Evolutionary conservation across 108 stramenopile species (phyloP).

Genomic region (Schizochytrium sp.): DNA sequence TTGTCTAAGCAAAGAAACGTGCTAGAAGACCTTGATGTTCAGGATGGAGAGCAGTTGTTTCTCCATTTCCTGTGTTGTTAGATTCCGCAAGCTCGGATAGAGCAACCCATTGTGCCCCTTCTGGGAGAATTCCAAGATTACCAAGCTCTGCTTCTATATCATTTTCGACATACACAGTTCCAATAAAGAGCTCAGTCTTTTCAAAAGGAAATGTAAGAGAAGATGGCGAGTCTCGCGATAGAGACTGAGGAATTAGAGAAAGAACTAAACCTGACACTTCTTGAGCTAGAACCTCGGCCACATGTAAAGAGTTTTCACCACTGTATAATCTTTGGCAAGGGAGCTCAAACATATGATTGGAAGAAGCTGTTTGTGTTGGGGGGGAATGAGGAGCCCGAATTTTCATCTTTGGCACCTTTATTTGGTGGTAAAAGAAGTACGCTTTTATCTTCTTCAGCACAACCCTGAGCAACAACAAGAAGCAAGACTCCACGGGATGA

Average conservation of each 20-base stretch:
- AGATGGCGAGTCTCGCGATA: background rate
- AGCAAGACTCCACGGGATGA: too few relatives aligned
- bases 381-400: too few relatives aligned
- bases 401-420: background rate
- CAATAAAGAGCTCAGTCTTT: background rate
- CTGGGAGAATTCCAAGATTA: background rate
- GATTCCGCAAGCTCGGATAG: background rate
- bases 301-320: constrained; percentile 23
- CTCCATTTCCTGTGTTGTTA: too few relatives aligned
- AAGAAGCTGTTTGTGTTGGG: too few relatives aligned
- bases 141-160: background rate
- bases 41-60: too few relatives aligned
- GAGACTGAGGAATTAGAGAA: background rate
- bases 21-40: too few relatives aligned
- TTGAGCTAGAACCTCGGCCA: background rate
- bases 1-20: too few relatives aligned
- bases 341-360: background rate
- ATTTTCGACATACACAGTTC: background rate
- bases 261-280: background rate
- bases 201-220: too few relatives aligned
- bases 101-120: background rate
- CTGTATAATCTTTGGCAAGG: background rate
- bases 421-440: background rate
- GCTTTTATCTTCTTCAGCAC: background rate
- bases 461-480: background rate